Evolutionary conservation across 495 filamentous ascomycete genomes (phyloP), one percentile per base, ranked within the genome.

Genomic region (Neohortaea acidophila): DNA sequence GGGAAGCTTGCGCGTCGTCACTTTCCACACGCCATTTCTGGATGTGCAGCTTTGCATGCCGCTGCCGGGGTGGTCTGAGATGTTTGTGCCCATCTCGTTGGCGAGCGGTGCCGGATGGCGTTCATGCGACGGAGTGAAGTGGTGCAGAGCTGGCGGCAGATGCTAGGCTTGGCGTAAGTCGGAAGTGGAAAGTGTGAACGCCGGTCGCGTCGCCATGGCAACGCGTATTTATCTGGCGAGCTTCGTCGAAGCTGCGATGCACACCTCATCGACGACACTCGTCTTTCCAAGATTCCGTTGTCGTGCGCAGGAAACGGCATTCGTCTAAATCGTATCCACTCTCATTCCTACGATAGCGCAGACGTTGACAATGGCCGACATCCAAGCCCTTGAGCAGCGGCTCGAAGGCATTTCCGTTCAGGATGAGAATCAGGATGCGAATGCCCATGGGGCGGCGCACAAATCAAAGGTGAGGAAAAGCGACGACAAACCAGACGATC

Each of bases 1-100:
- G 26, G 89, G 87, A 18, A 83, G 73, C 62, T 91, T 92, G 49
- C 79, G 77, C 11, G 79, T 79, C 2, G 72, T 68, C 51, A 94
- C 76, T 9, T 23, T 31, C 47, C 47, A 50, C 2, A 22, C 17
- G 8, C 29, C 20, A 17, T 45, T 42, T 39, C 57, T 69, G 61
- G 84, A 89, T 33, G 38, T 45, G 36, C 15, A 12, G 38, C 21
- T 21, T 35, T 48, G 45, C 2, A 44, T 20, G 26, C 45, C 45
- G 28, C 24, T 27, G 24, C 24, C 8, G n/a, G 7, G 24, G 24
- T 27, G 24, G 24, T 27, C 8, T 8, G 32, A 3, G 9, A 34
- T 34, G 8, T 4, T 20, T 5, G 14, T 5, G 32, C 18, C 6
- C 8, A 34, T 4, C 9, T 8, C 10, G 28, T n/a, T 27, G 24